phyloP scores from a whole-genome alignment of 768 basidiomycete genomes.

The Kwoniella shandongensis region DNA sequence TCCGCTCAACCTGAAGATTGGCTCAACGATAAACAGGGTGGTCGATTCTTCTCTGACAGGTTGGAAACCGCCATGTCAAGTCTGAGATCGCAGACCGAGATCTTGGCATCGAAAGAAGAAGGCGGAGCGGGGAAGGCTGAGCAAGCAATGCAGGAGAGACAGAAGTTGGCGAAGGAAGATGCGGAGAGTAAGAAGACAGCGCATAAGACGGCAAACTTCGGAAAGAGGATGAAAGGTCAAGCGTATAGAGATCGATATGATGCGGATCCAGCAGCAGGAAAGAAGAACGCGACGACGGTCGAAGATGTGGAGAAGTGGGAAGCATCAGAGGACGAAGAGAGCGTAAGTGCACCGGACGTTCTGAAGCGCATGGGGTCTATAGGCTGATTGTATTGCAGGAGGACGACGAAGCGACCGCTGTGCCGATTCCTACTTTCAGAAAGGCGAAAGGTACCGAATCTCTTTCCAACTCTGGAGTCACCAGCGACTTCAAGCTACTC shows the following conservation, averaged over 20 bases:
- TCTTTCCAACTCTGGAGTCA: slow-evolving; percentile 63
- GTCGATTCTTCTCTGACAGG: slow-evolving; percentile 85
- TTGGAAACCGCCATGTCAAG: slow-evolving; percentile 64
- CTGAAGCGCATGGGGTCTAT: not conserved
- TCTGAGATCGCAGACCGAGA: slow-evolving; percentile 67
- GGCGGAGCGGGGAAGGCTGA: slow-evolving; percentile 66
- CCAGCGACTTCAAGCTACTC: slow-evolving; percentile 75
- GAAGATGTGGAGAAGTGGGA: slow-evolving; percentile 40
- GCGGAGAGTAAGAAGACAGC: slow-evolving; percentile 50
- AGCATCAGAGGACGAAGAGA: slow-evolving; percentile 57
- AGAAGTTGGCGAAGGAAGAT: slow-evolving; percentile 60
- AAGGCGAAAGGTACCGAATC: slow-evolving; percentile 44
- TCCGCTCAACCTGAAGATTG: slow-evolving; percentile 42
- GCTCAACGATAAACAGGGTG: slow-evolving; percentile 61
- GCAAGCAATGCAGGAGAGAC: slow-evolving; percentile 64
- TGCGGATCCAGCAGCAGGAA: slow-evolving; percentile 19
- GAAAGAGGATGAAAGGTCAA: slow-evolving; percentile 46
- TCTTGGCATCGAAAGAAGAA: slow-evolving; percentile 58
- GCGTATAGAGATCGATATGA: slow-evolving; percentile 43
- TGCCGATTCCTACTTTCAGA: slow-evolving; percentile 35
- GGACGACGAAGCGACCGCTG: slow-evolving; percentile 25
- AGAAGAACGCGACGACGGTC: slow-evolving; percentile 60
- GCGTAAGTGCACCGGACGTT: slow-evolving; percentile 10
- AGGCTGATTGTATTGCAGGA: slow-evolving; percentile 3
- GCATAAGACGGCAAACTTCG: slow-evolving; percentile 42